Percentiles rank a stretch among this genome's conserved stretches.
phyloP scores from a whole-genome alignment of 371 early-diverging fungal species.

The Apophysomyces ossiformis region DNA sequence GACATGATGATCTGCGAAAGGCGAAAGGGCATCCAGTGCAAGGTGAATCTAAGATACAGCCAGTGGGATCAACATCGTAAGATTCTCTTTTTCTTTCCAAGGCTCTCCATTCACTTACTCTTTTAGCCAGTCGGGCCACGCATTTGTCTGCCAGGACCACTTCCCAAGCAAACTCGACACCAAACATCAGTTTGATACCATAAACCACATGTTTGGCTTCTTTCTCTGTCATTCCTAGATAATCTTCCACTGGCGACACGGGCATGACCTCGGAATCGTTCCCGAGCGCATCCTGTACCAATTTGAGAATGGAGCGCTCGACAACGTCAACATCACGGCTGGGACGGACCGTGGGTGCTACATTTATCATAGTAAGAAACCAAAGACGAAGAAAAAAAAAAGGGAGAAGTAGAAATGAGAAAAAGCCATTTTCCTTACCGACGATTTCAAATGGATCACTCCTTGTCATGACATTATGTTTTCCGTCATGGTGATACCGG shows the following conservation, averaged over 20 bases:
- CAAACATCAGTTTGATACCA: slow-evolving; percentile 78
- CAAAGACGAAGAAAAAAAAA: neutral
- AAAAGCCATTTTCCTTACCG: slow-evolving; percentile 31
- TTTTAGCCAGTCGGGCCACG: slow-evolving; percentile 49
- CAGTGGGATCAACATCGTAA: neutral
- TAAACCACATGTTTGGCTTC: slow-evolving; percentile 81
- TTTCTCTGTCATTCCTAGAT: slow-evolving; percentile 65
- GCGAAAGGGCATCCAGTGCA: neutral
- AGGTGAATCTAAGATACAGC: neutral
- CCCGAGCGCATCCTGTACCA: slow-evolving; percentile 44
- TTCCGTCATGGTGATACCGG: slow-evolving; percentile 86
- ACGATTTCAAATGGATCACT: slow-evolving; percentile 81
- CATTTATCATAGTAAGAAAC: too few relatives aligned
- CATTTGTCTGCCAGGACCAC: slow-evolving; percentile 68
- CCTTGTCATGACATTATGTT: slow-evolving; percentile 82
- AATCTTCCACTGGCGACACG: slow-evolving; percentile 56
- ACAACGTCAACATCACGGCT: slow-evolving; percentile 26
- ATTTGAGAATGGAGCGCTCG: slow-evolving; percentile 31
- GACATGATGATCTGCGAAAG: neutral
- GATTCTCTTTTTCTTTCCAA: neutral
- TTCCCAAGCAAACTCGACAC: slow-evolving; percentile 88
- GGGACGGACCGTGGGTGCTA: slow-evolving; percentile 22
- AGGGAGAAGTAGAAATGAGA: neutral
- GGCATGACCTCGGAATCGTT: slow-evolving; percentile 62
- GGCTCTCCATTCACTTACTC: slow-evolving; percentile 27